Evolutionary conservation across 2,329 filamentous ascomycete genomes (phyloP), one percentile per base, ranked within the genome.

Genomic region (Ophiostoma tasmaniense): DNA sequence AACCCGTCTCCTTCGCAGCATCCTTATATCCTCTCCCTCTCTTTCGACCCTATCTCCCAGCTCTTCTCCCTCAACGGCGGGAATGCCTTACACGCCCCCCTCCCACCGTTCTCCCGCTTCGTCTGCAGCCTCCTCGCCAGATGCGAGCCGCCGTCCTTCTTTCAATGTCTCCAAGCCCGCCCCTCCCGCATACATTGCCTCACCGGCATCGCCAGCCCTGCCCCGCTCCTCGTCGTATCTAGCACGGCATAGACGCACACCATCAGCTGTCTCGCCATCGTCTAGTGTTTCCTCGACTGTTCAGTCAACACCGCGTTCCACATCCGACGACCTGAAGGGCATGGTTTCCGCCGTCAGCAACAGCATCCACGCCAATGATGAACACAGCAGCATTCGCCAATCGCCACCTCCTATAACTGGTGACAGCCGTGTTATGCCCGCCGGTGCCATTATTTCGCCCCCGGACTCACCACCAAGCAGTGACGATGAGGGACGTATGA

Each of bases 11-110:
- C 20, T 30, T 25, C 30, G 39, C 68, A 64, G 33, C 68, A 66
- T 67, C 10, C 64, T 66, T 52, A 50, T 20, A 4, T 13, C 17
- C 28, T 66, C 66, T 22, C 30, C 11, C 30, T 25, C 37, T 55
- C n/a, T 8, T 50, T n/a, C 61, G 39, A 28, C 61, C 50, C 37
- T 62, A 35, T 62, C 13, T 52, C 28, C 28, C 68, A 33, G 22
- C 39, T 37, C 66, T 39, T 67, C 71, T 72, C 69, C 74, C 71
- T 73, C 73, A 75, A 73, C 73, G 68, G 75, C 78, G 78, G 82
- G 85, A 82, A 95, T 95, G 91, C 91, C 91, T 87, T 95, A 95
- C 83, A 95, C 91, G 79, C 91, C 91, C 71, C 91, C 91, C 72
- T 87, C 89, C 75, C 85, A 86, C 76, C 81, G 84, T 76, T 89